phyloP scores from a whole-genome alignment of 1,284 basidiomycete genomes.

The Cryptococcus sp. region DNA sequence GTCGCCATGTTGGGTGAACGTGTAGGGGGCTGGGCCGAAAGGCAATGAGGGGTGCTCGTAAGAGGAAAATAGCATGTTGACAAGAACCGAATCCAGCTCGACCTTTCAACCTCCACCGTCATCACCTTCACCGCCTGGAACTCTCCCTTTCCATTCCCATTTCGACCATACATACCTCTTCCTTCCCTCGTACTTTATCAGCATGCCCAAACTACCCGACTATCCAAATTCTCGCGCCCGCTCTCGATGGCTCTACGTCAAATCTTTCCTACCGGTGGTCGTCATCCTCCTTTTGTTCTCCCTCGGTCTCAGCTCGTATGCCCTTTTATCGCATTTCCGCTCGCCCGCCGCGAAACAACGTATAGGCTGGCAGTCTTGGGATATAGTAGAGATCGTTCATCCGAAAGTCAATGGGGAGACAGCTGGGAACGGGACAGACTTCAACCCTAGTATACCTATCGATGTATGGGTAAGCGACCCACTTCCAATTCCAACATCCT shows the following conservation, averaged over 20 bases:
- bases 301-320: conserved; percentile 52
- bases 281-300: conserved; percentile 61
- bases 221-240: conserved; percentile 18
- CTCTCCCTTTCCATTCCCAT: no score
- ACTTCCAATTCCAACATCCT: neutral
- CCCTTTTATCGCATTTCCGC: conserved; percentile 52
- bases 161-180: neutral
- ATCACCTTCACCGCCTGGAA: no score
- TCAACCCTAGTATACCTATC: conserved; percentile 62
- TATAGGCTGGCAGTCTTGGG: conserved; percentile 91
- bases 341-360: conserved; percentile 62
- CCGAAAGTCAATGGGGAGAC: conserved; percentile 15
- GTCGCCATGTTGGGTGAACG: no score
- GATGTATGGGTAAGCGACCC: conserved; percentile 60
- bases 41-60: no score
- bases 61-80: no score
- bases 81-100: no score
- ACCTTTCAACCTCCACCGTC: no score
- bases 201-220: conserved; percentile 16
- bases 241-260: conserved; percentile 25
- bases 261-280: conserved; percentile 49
- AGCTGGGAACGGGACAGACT: conserved; percentile 49
- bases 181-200: neutral
- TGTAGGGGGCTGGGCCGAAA: no score
- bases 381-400: conserved; percentile 50